Evolutionary conservation across 2,329 filamentous ascomycete species (phyloP).

Genomic region (Penicillium brevicompactum): DNA sequence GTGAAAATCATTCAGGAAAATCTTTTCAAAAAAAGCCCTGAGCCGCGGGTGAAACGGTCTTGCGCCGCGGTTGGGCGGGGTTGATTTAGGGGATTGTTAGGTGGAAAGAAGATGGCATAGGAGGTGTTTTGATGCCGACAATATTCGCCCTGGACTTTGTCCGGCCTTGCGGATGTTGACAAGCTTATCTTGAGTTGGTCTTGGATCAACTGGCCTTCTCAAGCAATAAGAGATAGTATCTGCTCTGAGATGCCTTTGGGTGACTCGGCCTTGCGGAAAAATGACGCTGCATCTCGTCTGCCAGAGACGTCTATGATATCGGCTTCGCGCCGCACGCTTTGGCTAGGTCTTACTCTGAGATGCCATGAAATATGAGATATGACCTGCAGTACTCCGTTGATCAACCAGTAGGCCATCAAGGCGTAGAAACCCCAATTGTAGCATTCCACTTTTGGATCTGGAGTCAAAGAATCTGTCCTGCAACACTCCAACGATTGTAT

Average conservation of each 20-base stretch:
- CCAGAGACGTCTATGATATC: conserved; percentile 17
- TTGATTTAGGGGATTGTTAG: conserved; percentile 8
- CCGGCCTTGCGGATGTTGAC: conserved; percentile 13
- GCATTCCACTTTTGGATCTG: too few relatives aligned
- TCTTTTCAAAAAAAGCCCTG: conserved; percentile 15
- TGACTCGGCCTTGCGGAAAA: background rate
- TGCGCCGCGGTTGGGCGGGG: conserved; percentile 19
- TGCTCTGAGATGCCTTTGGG: conserved; percentile 6
- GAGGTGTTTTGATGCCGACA: conserved; percentile 20
- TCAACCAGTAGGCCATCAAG: background rate
- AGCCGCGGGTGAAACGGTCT: conserved; percentile 23
- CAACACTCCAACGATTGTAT: too few relatives aligned
- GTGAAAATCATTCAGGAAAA: conserved; percentile 10
- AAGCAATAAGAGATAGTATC: conserved; percentile 19
- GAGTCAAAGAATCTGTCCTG: too few relatives aligned
- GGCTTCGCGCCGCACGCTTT: conserved; percentile 6
- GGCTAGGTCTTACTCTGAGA: conserved; percentile 19
- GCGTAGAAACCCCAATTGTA: background rate
- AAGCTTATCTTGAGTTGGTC: conserved; percentile 22
- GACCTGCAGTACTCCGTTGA: conserved; percentile 8
- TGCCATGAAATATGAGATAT: conserved; percentile 27
- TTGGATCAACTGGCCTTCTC: too few relatives aligned
- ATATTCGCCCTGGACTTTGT: conserved; percentile 14
- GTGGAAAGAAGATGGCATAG: background rate
- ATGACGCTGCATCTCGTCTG: conserved; percentile 10